phyloP scores from a whole-genome alignment of 2,329 filamentous ascomycete genomes.

The Talaromyces piceae region DNA sequence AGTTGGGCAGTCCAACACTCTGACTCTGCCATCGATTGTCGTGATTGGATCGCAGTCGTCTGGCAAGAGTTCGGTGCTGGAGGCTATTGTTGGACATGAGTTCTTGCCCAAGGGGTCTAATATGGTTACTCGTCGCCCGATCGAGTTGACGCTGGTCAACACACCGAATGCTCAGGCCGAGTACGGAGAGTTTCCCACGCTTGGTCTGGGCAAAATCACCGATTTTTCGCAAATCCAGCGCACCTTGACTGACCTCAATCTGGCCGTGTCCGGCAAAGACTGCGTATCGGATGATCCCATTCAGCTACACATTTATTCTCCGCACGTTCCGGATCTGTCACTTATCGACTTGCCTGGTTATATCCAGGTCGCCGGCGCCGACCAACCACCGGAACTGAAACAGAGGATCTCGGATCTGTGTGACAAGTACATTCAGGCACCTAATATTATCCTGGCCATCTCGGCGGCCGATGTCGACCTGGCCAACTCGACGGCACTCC shows the following conservation, averaged over 20 bases:
- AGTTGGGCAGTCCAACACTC: slow-evolving; percentile 80
- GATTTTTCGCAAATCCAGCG: slow-evolving; percentile 80
- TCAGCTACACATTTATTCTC: slow-evolving; percentile 89
- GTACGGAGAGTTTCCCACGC: slow-evolving; percentile 91
- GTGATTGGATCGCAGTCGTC: slow-evolving; percentile 98
- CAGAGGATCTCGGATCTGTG: slow-evolving; percentile 94
- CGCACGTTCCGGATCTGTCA: slow-evolving; percentile 88
- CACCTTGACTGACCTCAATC: slow-evolving; percentile 88
- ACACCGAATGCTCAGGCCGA: slow-evolving; percentile 80
- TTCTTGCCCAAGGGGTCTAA: slow-evolving; percentile 97
- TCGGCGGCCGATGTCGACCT: slow-evolving; percentile 96
- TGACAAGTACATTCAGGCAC: slow-evolving; percentile 94
- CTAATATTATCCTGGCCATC: slow-evolving; percentile 94
- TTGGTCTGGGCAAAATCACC: slow-evolving; percentile 80
- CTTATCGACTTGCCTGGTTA: slow-evolving; percentile 95
- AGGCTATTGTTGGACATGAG: slow-evolving; percentile 95
- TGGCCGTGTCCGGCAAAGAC: slow-evolving; percentile 81
- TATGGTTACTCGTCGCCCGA: slow-evolving; percentile 94
- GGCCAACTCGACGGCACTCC: slow-evolving; percentile 87
- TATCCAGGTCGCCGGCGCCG: slow-evolving; percentile 87
- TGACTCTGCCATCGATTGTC: slow-evolving; percentile 94
- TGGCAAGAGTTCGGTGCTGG: slow-evolving; percentile 93
- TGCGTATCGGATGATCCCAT: slow-evolving; percentile 97
- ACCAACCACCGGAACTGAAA: slow-evolving; percentile 86
- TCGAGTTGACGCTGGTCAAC: slow-evolving; percentile 93